Conservation (phyloP, 108 stramenopile species). For the Cyclotella kingstonii region DNA sequence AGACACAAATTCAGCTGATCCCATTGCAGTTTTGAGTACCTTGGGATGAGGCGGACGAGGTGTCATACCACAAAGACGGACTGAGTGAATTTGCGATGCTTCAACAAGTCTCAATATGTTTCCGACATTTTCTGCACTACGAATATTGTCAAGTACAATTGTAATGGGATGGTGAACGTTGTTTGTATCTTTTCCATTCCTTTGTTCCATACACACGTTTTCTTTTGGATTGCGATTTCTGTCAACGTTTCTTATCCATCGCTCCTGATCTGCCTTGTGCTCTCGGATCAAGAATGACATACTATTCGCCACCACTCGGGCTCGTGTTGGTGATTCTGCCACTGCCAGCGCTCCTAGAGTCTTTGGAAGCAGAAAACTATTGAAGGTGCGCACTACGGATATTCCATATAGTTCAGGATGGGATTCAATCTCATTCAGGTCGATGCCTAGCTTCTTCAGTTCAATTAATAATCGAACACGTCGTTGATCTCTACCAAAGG, state of each 20-base stretch:
- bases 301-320: slow-evolving; percentile 51
- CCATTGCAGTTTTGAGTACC: slow-evolving; percentile 47
- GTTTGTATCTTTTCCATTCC: background rate
- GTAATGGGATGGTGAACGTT: slow-evolving; percentile 28
- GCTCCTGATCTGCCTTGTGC: slow-evolving; percentile 47
- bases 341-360: slow-evolving; percentile 52
- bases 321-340: slow-evolving; percentile 51
- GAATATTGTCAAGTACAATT: slow-evolving; percentile 52
- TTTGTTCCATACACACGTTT: too few relatives aligned
- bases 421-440: slow-evolving; percentile 33
- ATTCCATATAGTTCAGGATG: slow-evolving; percentile 45
- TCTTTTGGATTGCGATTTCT: slow-evolving; percentile 21
- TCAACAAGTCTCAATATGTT: slow-evolving; percentile 53
- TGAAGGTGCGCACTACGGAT: slow-evolving; percentile 50
- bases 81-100: slow-evolving; percentile 42
- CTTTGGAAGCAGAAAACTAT: slow-evolving; percentile 54
- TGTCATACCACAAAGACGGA: slow-evolving; percentile 57
- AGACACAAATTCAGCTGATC: slow-evolving; percentile 50
- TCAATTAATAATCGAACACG: slow-evolving; percentile 36
- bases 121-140: slow-evolving; percentile 56
- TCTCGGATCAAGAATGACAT: slow-evolving; percentile 55
- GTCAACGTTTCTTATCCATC: slow-evolving; percentile 60
- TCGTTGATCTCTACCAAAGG: slow-evolving; percentile 37
- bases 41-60: slow-evolving; percentile 55
- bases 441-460: slow-evolving; percentile 38